Base-by-base conservation (phyloP, 2,329 filamentous ascomycete species). In the Cytospora chrysosperma region DNA sequence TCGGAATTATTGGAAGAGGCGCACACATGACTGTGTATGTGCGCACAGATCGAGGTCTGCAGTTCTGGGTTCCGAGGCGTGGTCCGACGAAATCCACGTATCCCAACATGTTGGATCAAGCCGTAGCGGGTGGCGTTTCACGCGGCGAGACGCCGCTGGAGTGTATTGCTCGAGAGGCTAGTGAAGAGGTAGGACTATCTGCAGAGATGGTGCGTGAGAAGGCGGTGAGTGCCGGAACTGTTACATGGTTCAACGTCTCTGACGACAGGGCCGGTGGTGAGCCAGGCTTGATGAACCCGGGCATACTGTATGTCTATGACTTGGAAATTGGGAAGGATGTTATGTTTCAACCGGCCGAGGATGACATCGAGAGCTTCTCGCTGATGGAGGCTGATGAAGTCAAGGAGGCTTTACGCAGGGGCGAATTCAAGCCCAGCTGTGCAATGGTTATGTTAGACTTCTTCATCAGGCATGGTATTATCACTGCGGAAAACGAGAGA, bases 341-440 rank as follows among this genome's bases (percentile, higher is more conserved):
- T 3, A 72, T 85, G 32, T 89, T 88, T 0, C 83, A 81, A 66
- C 91, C 91, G 0, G 82, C 85, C 10, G 92, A 96, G 71, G 86
- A 87, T 27, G 92, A 96, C 76, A 92, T 96, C 0, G 86, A 91
- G 62, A 83, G 85, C 65, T 96, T 96, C 71, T 78, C 84, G 67
- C 76, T 93, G 67, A 86, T 88, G 85, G 81, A 75, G 7, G 79
- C 92, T 9, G 72, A 73, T 0, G 77, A 84, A 70, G 85, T 93
- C 4, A 81, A 85, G 40, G 72, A 77, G 60, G 85, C 86, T 1
- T 78, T 96, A 78, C 75, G 80, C 26, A 79, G 78, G 21, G 87
- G 87, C 7, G 86, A 92, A 72, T 96, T 96, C 78, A 96, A 96
- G 80, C 89, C 92, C 0, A 95, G 95, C 71, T 93, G 91, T 69